These are phyloP conservation scores for Mucor lusitanicus DNA, from an alignment of 371 early-diverging fungal species.

Conservation along the genomic window DNA sequence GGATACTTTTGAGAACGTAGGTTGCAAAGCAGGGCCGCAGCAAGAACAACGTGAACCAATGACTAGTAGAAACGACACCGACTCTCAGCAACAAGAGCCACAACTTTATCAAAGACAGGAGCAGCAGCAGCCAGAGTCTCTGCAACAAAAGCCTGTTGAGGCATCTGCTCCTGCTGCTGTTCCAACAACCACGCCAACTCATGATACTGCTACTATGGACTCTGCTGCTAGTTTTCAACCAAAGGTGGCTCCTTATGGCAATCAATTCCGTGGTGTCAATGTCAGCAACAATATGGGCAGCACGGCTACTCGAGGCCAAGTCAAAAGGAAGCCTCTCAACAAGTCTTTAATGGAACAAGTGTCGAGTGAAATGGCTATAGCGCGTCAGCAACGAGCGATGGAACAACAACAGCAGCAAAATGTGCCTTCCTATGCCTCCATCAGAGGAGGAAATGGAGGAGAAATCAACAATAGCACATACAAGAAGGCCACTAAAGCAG, in stretches of 20 bases:
- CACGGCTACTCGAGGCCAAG: conserved; percentile 25
- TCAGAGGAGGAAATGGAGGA: neutral
- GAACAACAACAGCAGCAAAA: neutral
- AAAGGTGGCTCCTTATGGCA: neutral
- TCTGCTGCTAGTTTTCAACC: neutral
- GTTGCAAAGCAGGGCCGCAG: neutral
- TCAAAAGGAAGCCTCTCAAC: conserved; percentile 39
- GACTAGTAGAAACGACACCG: neutral
- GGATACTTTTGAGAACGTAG: neutral
- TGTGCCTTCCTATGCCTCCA: neutral
- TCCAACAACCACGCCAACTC: neutral
- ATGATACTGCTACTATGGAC: neutral
- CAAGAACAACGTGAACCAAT: neutral
- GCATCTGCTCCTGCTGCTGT: neutral
- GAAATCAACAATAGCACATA: neutral
- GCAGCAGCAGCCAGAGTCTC: neutral
- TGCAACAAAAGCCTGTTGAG: neutral
- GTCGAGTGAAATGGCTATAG: conserved; percentile 12
- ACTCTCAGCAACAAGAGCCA: neutral
- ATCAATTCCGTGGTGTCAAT: neutral
- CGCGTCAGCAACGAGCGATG: conserved; percentile 6
- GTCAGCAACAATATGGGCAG: conserved; percentile 22
- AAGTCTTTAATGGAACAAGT: conserved; percentile 23
- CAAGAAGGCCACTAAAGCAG: conserved; percentile 2
- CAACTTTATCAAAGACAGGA: no score